Base-by-base conservation (phyloP, 768 basidiomycete genomes). In the Cytidiella melzeri region DNA sequence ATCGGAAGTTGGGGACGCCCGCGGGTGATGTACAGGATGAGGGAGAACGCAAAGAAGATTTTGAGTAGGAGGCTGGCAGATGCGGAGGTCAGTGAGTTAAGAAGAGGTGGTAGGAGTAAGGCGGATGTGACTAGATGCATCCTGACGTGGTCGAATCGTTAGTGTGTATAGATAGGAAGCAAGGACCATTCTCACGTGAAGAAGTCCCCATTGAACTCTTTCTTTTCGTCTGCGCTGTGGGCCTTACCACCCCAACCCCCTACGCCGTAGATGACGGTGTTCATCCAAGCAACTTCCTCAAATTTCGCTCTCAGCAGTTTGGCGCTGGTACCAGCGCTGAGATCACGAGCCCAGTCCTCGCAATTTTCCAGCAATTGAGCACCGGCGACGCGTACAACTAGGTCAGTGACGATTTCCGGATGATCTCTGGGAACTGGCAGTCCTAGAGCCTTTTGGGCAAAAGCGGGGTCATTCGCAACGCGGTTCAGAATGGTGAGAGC, bases 71-170 rank as follows among this genome's bases (percentile, higher is more conserved):
- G 62, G 3, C 67, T 68, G 49, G 78, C 73, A 0, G 77, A 79
- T 1, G 61, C 37, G 0, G 70, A 70, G 4, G 69, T 61, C 52
- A 61, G 60, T 7, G 50, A 43, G 6, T 59, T 55, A 27, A 73
- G 55, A 38, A 80, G 49, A 1, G 82, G 75, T 0, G 79, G 70
- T 23, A 84, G 58, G 69, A 86, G 84, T 19, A 84, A 57, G 3
- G 77, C 70, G 3, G 83, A 84, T 0, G 85, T 89, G 34, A 86
- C 74, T 1, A 82, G 64, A 54, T 80, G 86, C 67, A 83, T 78
- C 5, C 26, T 57, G 48, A 58, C 57, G 45, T 13, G 43, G 26
- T 13, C 12, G 19, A 34, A 15, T 15, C 15, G 7, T 34, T 15
- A 34, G 30, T 34, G 15, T 34, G 15, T 34, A 7, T 34, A 7